A percentile compares a stretch with the other conserved stretches of the same genome.
phyloP scores from a whole-genome alignment of 108 stramenopile species.

The Skeletonema potamos region DNA sequence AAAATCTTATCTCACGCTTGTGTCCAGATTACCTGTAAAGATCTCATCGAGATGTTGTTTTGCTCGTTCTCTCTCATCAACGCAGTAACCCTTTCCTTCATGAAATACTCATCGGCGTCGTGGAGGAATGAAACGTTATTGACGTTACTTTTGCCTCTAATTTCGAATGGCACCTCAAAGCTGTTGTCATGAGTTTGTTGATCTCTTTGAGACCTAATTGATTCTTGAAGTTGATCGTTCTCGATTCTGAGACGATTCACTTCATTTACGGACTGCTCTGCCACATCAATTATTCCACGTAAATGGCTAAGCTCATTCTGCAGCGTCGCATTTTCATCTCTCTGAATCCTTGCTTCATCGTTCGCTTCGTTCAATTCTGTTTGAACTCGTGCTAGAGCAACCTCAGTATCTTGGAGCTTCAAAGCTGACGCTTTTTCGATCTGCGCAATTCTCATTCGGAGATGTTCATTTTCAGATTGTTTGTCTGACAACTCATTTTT shows the following conservation, averaged over 20 bases:
- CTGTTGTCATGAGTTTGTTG: conserved; percentile 9
- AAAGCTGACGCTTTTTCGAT: conserved; percentile 26
- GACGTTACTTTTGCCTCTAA: conserved; percentile 13
- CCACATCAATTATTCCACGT: conserved; percentile 39
- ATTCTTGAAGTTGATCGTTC: conserved; percentile 12
- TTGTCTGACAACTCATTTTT: conserved; percentile 10
- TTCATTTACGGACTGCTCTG: conserved; percentile 41
- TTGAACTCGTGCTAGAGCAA: conserved; percentile 14
- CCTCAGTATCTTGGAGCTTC: conserved; percentile 22
- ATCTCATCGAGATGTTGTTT: conserved; percentile 45
- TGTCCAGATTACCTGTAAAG: conserved; percentile 21
- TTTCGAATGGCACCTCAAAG: conserved; percentile 29
- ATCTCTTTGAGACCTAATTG: conserved; percentile 17
- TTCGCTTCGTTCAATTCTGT: conserved; percentile 14
- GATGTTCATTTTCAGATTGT: conserved; percentile 21
- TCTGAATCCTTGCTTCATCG: conserved; percentile 19
- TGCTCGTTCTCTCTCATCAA: conserved; percentile 48
- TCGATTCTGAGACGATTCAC: conserved; percentile 38
- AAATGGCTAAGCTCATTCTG: conserved; percentile 35
- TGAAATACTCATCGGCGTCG: conserved; percentile 23
- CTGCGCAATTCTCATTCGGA: conserved; percentile 21
- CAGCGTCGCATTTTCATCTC: conserved; percentile 25
- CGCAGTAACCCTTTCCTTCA: conserved; percentile 34
- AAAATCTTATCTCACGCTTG: not conserved
- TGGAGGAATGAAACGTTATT: conserved; percentile 1